Conservation (phyloP, 208 protist genomes). For the Wallacemonas sp. region DNA sequence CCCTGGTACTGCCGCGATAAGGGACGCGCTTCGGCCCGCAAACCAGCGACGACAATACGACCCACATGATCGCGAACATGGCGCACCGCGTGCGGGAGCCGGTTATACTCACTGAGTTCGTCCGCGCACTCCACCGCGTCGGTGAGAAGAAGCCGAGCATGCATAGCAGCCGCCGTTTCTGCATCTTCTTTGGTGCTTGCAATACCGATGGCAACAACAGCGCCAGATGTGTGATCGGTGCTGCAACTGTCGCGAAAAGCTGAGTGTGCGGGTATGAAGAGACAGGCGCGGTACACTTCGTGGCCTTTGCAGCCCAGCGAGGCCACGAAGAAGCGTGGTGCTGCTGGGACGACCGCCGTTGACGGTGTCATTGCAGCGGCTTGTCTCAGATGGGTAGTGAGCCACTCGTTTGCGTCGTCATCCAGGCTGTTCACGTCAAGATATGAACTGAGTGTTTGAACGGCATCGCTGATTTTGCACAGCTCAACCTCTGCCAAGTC, state of each 20-base stretch:
- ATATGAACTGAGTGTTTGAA: background rate
- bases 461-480: background rate
- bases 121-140: too few species aligned
- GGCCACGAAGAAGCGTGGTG: slow-evolving; percentile 61
- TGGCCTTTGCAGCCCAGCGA: slow-evolving; percentile 55
- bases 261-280: slow-evolving; percentile 22
- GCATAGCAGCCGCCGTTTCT: slow-evolving; percentile 68
- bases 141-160: slow-evolving; percentile 69
- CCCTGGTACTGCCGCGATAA: background rate
- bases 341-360: background rate
- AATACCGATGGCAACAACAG: slow-evolving; percentile 79
- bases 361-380: background rate
- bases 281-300: slow-evolving; percentile 67
- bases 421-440: background rate
- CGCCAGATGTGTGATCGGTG: background rate
- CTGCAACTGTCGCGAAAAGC: background rate
- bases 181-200: slow-evolving; percentile 43
- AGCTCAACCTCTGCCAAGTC: too few species aligned
- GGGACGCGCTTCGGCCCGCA: slow-evolving; percentile 10
- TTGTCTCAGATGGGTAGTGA: background rate
- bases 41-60: slow-evolving; percentile 48
- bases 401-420: background rate
- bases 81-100: slow-evolving; percentile 4
- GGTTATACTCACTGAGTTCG: slow-evolving; percentile 4
- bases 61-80: slow-evolving; percentile 32